phyloP scores from a whole-genome alignment of 192 early-diverging fungal species.

The Coemansia sp. region DNA sequence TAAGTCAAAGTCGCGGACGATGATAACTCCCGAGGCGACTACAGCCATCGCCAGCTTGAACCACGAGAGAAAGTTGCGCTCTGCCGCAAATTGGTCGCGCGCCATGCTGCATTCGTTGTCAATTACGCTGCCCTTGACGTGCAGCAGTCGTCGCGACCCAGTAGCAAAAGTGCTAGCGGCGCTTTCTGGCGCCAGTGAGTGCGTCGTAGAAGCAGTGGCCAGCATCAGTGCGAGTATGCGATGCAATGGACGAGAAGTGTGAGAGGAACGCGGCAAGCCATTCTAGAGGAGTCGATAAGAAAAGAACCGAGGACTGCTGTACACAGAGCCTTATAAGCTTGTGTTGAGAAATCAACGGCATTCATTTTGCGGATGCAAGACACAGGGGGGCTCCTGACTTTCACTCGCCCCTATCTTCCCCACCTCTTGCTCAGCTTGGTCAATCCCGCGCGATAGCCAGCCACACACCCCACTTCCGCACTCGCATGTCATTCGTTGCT shows the following conservation, averaged over 20 bases:
- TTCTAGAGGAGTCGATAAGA: not conserved
- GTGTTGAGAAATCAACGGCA: not conserved
- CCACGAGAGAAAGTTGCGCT: constrained; percentile 55
- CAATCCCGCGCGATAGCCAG: no score
- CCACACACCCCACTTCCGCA: no score
- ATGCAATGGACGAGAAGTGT: not conserved
- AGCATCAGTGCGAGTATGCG: not conserved
- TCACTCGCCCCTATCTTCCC: not conserved
- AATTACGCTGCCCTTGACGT: constrained; percentile 16
- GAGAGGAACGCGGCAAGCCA: no score
- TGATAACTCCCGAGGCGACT: constrained; percentile 21
- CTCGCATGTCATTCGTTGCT: not conserved
- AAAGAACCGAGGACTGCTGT: not conserved
- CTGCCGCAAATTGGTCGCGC: constrained; percentile 51
- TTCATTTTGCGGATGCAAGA: not conserved
- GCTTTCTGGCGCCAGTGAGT: not conserved
- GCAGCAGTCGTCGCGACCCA: not conserved
- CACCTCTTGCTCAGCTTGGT: not conserved
- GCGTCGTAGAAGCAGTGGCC: not conserved
- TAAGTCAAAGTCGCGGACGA: constrained; percentile 14
- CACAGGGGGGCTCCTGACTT: not conserved
- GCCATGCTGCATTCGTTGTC: constrained; percentile 54
- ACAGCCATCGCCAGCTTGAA: constrained; percentile 38
- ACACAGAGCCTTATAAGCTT: no score
- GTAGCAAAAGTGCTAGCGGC: not conserved